Evolutionary conservation across 306 rosid genomes (phyloP).

Genomic region (Quercus mongolica): DNA sequence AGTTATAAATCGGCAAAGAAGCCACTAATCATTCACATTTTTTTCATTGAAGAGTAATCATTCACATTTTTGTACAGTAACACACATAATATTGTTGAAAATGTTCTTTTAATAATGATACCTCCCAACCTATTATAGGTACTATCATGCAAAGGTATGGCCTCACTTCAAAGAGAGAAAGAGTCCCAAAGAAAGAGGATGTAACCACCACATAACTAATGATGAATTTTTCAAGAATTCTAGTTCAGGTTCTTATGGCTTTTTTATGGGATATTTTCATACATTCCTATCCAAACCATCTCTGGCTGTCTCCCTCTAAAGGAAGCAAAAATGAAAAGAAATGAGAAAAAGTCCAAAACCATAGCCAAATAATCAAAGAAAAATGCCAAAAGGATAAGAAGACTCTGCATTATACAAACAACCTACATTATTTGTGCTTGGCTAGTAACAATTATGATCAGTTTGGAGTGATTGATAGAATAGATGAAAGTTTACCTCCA

Average conservation of each 20-base stretch:
- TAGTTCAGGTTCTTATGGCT: not conserved
- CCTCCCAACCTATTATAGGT: not conserved
- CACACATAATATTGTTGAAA: not conserved
- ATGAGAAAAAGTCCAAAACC: too few species aligned
- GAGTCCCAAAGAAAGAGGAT: not conserved
- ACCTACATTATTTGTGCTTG: not conserved
- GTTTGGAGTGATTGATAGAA: not conserved
- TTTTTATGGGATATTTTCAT: not conserved
- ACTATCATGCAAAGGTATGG: constrained; percentile 3
- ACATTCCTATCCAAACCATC: not conserved
- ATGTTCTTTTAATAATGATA: not conserved
- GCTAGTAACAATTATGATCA: not conserved
- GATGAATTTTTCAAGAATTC: not conserved
- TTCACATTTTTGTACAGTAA: too few species aligned
- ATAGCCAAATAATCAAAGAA: too few species aligned
- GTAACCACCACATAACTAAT: not conserved
- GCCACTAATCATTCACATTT: too few species aligned
- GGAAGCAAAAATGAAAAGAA: too few species aligned
- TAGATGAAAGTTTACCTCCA: constrained; percentile 58
- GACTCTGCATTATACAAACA: too few species aligned
- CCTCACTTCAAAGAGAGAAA: not conserved
- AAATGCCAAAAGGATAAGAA: too few species aligned
- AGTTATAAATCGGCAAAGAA: too few species aligned
- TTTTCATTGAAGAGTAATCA: too few species aligned
- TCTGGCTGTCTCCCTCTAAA: too few species aligned